Percentiles rank a stretch among this genome's conserved stretches.
Evolutionary conservation across 345 rosid species (phyloP).

Genomic region (Geranium rotundifolium): DNA sequence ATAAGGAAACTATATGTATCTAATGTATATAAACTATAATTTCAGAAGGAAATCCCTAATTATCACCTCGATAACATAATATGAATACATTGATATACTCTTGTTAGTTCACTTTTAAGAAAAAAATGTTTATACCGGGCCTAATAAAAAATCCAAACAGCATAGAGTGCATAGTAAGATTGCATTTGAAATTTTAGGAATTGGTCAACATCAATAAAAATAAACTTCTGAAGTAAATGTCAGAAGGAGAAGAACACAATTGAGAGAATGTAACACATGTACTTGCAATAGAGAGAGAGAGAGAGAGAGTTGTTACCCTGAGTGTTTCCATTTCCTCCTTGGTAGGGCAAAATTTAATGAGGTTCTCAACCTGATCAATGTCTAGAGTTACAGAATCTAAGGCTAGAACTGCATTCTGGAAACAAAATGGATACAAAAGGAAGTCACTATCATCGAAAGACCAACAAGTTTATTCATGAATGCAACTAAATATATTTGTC

Average conservation of each 20-base stretch:
- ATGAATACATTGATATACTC: neutral
- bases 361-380: conserved; percentile 96
- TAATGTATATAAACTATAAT: no score
- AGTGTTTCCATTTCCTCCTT: conserved; percentile 89
- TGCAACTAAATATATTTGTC: neutral
- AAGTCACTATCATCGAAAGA: neutral
- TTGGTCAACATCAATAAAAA: conserved; percentile 3
- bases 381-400: conserved; percentile 81
- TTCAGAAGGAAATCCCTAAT: no score
- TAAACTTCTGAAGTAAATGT: neutral
- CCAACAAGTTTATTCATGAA: neutral
- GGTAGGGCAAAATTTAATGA: conserved; percentile 92
- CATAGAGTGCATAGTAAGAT: neutral
- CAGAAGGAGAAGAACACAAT: neutral
- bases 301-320: conserved; percentile 38
- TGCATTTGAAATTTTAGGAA: neutral
- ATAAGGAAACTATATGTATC: neutral
- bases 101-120: neutral
- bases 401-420: conserved; percentile 79
- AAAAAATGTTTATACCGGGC: neutral
- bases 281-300: neutral
- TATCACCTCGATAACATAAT: neutral
- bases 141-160: neutral
- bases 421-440: conserved; percentile 10
- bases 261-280: neutral